These are phyloP conservation scores for Ceratobasidium sp. DNA, from an alignment of 1,284 basidiomycete genomes.

Conservation along the genomic window DNA sequence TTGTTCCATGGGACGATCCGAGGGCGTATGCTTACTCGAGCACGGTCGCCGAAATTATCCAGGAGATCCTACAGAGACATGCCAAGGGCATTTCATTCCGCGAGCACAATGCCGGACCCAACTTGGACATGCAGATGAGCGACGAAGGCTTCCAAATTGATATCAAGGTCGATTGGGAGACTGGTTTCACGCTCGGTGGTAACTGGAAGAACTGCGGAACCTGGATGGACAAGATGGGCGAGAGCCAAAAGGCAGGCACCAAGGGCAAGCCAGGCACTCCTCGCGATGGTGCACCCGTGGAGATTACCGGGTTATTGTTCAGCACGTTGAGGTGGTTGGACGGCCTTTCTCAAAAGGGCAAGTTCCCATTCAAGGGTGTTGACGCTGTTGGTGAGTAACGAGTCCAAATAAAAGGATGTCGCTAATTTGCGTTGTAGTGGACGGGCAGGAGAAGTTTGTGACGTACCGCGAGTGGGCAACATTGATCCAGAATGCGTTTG, in stretches of 20 bases:
- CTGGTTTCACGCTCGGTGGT: slow-evolving; percentile 89
- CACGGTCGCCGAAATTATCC: slow-evolving; percentile 90
- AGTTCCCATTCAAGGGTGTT: slow-evolving; percentile 92
- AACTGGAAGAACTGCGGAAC: slow-evolving; percentile 86
- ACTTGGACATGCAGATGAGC: slow-evolving; percentile 95
- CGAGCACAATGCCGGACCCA: slow-evolving; percentile 95
- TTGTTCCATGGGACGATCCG: slow-evolving; percentile 90
- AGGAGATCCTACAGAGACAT: slow-evolving; percentile 95
- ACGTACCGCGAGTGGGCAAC: slow-evolving; percentile 92
- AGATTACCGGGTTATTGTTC: slow-evolving; percentile 93
- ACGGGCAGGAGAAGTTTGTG: slow-evolving; percentile 72
- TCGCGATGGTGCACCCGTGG: slow-evolving; percentile 92
- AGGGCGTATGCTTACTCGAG: slow-evolving; percentile 81
- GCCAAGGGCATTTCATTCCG: slow-evolving; percentile 92
- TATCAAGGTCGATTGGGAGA: slow-evolving; percentile 92
- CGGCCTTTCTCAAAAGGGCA: slow-evolving; percentile 65
- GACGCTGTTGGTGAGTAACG: slow-evolving; percentile 69
- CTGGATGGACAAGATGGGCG: slow-evolving; percentile 99
- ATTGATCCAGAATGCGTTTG: slow-evolving; percentile 86
- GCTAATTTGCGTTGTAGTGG: slow-evolving; percentile 57
- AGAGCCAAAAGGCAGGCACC: slow-evolving; percentile 87
- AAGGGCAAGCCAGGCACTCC: slow-evolving; percentile 95
- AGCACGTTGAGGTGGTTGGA: slow-evolving; percentile 91
- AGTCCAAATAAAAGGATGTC: background rate
- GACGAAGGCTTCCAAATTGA: slow-evolving; percentile 94